These are phyloP conservation scores for Cytidiella melzeri DNA, from an alignment of 768 basidiomycete species.

Conservation along the genomic window DNA sequence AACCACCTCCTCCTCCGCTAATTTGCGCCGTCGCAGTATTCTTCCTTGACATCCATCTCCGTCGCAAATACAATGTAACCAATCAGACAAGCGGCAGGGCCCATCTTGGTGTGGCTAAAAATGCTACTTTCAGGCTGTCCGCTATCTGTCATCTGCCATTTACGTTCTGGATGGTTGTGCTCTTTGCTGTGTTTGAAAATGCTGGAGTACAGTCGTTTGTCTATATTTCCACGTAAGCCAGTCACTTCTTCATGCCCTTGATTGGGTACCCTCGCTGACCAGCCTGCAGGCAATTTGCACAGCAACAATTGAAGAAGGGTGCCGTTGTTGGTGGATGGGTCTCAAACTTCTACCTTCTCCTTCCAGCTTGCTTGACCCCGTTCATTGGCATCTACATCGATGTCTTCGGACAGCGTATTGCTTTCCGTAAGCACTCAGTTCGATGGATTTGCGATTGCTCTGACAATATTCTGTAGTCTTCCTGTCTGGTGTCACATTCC, in stretches of 20 bases:
- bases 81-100: constrained; percentile 31
- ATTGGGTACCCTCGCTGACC: too few relatives aligned
- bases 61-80: constrained; percentile 28
- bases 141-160: constrained; percentile 29
- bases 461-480: constrained; percentile 25
- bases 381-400: constrained; percentile 38
- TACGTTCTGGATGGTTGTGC: constrained; percentile 37
- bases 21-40: constrained; percentile 31
- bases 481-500: constrained; percentile 33
- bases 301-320: constrained; percentile 36
- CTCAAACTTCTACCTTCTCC: constrained; percentile 36
- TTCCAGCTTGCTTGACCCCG: constrained; percentile 34
- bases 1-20: constrained; percentile 32
- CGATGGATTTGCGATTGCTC: background rate
- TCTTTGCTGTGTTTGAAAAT: constrained; percentile 36
- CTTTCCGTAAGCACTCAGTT: constrained; percentile 27
- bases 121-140: constrained; percentile 26
- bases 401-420: constrained; percentile 32
- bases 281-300: constrained; percentile 34
- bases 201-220: constrained; percentile 39
- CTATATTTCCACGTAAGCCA: constrained; percentile 36
- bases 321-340: constrained; percentile 41
- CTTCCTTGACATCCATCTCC: constrained; percentile 33
- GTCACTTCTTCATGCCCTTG: too few relatives aligned
- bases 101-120: constrained; percentile 21